A percentile compares a stretch with the other conserved stretches of the same genome.
These are phyloP conservation scores for Nakaseomyces sp. DNA, from an alignment of 1,139 yeast species.

Conservation along the genomic window DNA sequence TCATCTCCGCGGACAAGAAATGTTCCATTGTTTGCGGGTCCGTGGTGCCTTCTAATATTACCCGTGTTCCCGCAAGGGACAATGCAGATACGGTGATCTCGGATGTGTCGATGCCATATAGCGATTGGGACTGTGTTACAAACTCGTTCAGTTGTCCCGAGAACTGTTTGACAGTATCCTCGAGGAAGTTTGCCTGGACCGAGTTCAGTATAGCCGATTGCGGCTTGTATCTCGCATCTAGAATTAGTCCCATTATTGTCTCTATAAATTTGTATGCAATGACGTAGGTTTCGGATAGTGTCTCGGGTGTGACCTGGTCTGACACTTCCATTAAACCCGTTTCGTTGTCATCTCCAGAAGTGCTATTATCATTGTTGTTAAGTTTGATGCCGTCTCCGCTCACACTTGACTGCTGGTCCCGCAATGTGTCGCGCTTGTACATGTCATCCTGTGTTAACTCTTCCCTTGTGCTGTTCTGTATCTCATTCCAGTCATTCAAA, in stretches of 20 bases:
- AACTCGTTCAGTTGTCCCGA: slow-evolving; percentile 14
- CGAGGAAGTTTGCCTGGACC: slow-evolving; percentile 19
- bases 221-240: slow-evolving; percentile 12
- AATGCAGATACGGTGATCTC: neutral
- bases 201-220: slow-evolving; percentile 11
- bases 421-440: slow-evolving; percentile 7
- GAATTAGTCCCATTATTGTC: slow-evolving; percentile 16
- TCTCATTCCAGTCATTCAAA: slow-evolving; percentile 1
- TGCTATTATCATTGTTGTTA: neutral
- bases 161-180: slow-evolving; percentile 15
- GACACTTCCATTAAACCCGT: slow-evolving; percentile 18
- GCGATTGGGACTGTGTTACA: neutral
- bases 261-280: slow-evolving; percentile 19
- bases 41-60: neutral
- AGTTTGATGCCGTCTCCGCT: neutral
- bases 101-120: slow-evolving; percentile 5
- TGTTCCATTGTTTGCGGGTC: neutral
- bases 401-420: neutral
- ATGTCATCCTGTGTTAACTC: neutral
- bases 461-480: neutral
- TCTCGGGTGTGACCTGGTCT: slow-evolving; percentile 22
- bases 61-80: neutral
- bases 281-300: slow-evolving; percentile 20
- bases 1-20: neutral
- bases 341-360: slow-evolving; percentile 10